These are phyloP conservation scores for Ehretia macrophylla DNA, from an alignment of 257 asterid species.

Conservation along the genomic window DNA sequence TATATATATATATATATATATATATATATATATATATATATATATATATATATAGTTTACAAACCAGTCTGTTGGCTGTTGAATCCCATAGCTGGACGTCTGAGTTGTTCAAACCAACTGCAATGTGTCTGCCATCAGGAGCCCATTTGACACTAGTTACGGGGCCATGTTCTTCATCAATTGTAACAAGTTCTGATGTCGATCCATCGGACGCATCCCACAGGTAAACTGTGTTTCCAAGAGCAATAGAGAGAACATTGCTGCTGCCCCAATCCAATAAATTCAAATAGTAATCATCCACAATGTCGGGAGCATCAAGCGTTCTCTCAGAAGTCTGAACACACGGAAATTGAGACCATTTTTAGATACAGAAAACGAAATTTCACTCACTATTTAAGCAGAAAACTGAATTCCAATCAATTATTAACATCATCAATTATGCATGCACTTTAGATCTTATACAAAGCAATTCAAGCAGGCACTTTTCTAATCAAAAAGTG, in stretches of 20 bases:
- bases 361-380: no score
- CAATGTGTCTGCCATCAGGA: conserved; percentile 46
- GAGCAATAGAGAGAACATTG: conserved; percentile 17
- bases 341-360: not conserved
- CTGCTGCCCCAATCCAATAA: conserved; percentile 26
- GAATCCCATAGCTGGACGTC: conserved; percentile 61
- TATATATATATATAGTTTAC: no score
- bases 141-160: conserved; percentile 50
- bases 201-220: conserved; percentile 48
- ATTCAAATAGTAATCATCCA: conserved; percentile 21
- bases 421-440: no score
- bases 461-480: not conserved
- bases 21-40: not conserved
- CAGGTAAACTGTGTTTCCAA: conserved; percentile 21
- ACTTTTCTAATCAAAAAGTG: not conserved
- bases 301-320: conserved; percentile 20
- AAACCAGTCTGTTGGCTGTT: conserved; percentile 39
- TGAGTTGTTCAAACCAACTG: conserved; percentile 52
- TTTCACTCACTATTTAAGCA: no score
- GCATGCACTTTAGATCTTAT: no score
- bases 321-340: conserved; percentile 25
- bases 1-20: not conserved
- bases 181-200: conserved; percentile 37
- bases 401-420: no score
- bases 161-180: conserved; percentile 51